Base-by-base conservation (phyloP, 306 rosid species). In the Dicorynia guianensis region DNA sequence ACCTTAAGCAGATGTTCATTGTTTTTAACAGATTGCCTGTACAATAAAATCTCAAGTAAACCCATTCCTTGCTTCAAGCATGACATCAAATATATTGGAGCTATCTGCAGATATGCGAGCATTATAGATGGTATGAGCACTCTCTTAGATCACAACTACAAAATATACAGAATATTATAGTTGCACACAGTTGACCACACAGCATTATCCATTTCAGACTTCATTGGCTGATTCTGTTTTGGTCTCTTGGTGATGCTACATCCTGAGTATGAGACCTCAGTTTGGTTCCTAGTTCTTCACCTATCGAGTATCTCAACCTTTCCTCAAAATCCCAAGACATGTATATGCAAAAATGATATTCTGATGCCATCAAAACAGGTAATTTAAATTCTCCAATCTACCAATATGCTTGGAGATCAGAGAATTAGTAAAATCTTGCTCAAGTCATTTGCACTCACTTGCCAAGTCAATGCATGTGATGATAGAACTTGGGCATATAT, bases 61-160 rank as follows among this genome's bases (percentile, higher is more conserved):
- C 93, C 87, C 87, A 90, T 85, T 80, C 98, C 98, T 82, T 92
- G 98, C 85, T 92, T 95, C 89, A 82, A 76, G 89, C 97, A 95
- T 2, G 98, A 92, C n/a, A 90, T 73, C 85, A 92, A 84, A 86
- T 95, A 95, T 72, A 95, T 87, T 57, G 98, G 98, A 89, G 98
- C 96, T 81, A 95, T 87, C 98, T 95, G 89, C 62, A 81, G 77
- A 82, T 74, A 77, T 30, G 69, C 63, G 43, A 79, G 76, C 71
- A 79, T 59, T 68, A 25, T 25, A 49, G 34, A 78, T 66, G 52
- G 48, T 20, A 69, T 54, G 70, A 84, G 84, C 61, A 72, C 72
- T 69, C 74, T 53, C 69, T 48, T 35, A 61, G n/a, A 76, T 67
- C 50, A 65, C 57, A 69, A n/a, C 25, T 48, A 63, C 69, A 63